phyloP scores from a whole-genome alignment of 2,329 filamentous ascomycete species.

The Lizonia empirigonia region DNA sequence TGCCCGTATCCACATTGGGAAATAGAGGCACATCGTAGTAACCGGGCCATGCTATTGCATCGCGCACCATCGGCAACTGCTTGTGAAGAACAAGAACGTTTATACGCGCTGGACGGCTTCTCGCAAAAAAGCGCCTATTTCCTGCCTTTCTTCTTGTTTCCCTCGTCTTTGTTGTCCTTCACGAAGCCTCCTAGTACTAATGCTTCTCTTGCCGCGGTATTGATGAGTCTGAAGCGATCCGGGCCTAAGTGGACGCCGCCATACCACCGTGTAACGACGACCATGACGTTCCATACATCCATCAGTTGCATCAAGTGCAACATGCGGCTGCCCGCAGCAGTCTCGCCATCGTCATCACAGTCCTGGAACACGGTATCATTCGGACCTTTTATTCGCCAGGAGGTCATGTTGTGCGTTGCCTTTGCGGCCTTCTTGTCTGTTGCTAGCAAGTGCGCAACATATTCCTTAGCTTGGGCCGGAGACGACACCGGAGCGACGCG shows the following conservation, averaged over 20 bases:
- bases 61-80: too few relatives aligned
- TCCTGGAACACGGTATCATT: slow-evolving; percentile 74
- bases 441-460: slow-evolving; percentile 75
- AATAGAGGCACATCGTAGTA: too few relatives aligned
- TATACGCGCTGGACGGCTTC: neutral
- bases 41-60: too few relatives aligned
- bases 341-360: slow-evolving; percentile 95
- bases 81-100: neutral
- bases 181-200: slow-evolving; percentile 77
- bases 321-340: slow-evolving; percentile 83
- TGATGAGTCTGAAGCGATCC: slow-evolving; percentile 88
- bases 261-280: slow-evolving; percentile 95
- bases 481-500: slow-evolving; percentile 73
- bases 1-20: too few relatives aligned
- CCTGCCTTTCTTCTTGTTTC: slow-evolving; percentile 42
- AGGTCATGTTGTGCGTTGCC: slow-evolving; percentile 94
- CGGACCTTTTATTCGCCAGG: slow-evolving; percentile 78
- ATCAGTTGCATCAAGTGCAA: slow-evolving; percentile 93
- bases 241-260: slow-evolving; percentile 89
- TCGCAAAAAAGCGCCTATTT: slow-evolving; percentile 19
- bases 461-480: slow-evolving; percentile 71
- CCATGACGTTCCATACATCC: slow-evolving; percentile 90
- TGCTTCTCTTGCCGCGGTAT: slow-evolving; percentile 81
- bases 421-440: slow-evolving; percentile 83
- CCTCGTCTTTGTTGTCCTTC: slow-evolving; percentile 54